Conservation (phyloP, 768 basidiomycete genomes). For the Pisolithus tinctorius region DNA sequence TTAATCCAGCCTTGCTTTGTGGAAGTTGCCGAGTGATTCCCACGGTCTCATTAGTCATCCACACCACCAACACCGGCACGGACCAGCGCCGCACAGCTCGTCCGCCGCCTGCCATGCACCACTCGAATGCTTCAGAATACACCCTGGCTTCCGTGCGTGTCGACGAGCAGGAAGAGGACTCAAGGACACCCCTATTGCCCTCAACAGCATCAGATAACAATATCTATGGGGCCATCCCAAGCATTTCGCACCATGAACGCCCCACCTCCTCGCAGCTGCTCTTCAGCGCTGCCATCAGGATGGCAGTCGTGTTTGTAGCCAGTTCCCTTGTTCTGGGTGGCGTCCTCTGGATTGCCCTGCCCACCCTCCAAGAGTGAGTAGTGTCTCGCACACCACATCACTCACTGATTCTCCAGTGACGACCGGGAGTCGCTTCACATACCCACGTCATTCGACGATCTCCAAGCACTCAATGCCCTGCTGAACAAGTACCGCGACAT, state of each 20-base stretch:
- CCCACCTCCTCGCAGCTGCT: slow-evolving; percentile 52
- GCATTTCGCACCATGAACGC: slow-evolving; percentile 14
- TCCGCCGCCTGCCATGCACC: slow-evolving; percentile 11
- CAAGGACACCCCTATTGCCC: slow-evolving; percentile 35
- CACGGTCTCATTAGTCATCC: neutral
- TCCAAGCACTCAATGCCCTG: slow-evolving; percentile 78
- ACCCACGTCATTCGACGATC: slow-evolving; percentile 82
- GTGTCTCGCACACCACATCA: neutral
- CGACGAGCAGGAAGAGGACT: slow-evolving; percentile 25
- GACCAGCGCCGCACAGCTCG: neutral
- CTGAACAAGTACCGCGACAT: slow-evolving; percentile 90
- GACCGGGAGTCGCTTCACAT: slow-evolving; percentile 75
- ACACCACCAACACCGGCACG: slow-evolving; percentile 5
- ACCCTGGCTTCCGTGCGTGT: slow-evolving; percentile 55
- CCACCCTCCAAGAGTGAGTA: slow-evolving; percentile 68
- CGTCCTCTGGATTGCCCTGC: slow-evolving; percentile 75
- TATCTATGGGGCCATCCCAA: slow-evolving; percentile 45
- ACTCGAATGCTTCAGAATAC: slow-evolving; percentile 44
- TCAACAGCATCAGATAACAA: slow-evolving; percentile 31
- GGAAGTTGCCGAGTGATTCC: slow-evolving; percentile 13
- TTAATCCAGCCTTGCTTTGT: slow-evolving; percentile 17
- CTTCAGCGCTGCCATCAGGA: slow-evolving; percentile 77
- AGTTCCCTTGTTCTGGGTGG: slow-evolving; percentile 67
- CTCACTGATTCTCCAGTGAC: slow-evolving; percentile 38
- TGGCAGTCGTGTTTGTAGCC: slow-evolving; percentile 68